phyloP scores from a whole-genome alignment of 106 monocot genomes.

The Acorus gramineus region DNA sequence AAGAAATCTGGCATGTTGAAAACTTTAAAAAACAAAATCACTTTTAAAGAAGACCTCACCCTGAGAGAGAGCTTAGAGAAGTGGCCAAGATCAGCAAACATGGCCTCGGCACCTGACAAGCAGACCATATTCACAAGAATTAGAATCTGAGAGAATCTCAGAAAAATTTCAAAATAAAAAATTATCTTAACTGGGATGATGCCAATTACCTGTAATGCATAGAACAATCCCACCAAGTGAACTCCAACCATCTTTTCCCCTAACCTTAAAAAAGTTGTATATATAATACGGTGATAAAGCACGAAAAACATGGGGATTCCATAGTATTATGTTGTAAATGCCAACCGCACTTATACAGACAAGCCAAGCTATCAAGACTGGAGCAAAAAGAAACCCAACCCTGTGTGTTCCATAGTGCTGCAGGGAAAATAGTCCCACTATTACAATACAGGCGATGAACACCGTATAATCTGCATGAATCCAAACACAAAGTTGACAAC shows the following conservation, averaged over 20 bases:
- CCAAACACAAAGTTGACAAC: neutral
- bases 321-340: conserved; percentile 11
- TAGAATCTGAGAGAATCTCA: neutral
- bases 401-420: conserved; percentile 19
- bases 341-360: conserved; percentile 14
- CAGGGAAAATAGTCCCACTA: conserved; percentile 14
- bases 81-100: conserved; percentile 21
- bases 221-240: conserved; percentile 14
- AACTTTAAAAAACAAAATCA: too few relatives aligned
- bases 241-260: neutral
- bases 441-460: conserved; percentile 4
- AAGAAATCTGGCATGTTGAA: too few relatives aligned
- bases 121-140: too few relatives aligned
- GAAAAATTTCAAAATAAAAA: conserved; percentile 2
- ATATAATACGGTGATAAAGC: conserved; percentile 15
- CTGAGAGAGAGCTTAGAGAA: conserved; percentile 19
- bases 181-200: neutral
- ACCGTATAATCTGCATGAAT: neutral
- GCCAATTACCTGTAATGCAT: conserved; percentile 10
- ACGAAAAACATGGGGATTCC: conserved; percentile 4
- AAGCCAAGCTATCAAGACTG: conserved; percentile 17
- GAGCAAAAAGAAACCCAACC: conserved; percentile 22
- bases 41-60: neutral
- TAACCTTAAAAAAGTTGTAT: conserved; percentile 4
- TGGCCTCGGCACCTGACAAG: conserved; percentile 17